phyloP scores from a whole-genome alignment of 257 asterid genomes.

The Capsicum pubescens region DNA sequence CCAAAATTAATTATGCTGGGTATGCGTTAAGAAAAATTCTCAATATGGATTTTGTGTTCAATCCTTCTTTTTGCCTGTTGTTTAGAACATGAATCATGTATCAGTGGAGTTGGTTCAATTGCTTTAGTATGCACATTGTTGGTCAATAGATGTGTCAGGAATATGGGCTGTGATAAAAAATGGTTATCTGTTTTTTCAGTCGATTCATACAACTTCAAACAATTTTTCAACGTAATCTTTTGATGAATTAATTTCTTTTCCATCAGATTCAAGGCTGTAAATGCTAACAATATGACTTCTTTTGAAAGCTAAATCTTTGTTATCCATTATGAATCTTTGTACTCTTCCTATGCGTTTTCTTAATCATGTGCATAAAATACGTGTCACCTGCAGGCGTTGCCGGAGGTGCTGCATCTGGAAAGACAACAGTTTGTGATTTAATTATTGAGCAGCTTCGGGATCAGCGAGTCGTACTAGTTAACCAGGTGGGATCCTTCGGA shows the following conservation, averaged over 20 bases:
- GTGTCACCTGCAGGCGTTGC: slow-evolving; percentile 74
- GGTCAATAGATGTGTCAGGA: slow-evolving; percentile 1
- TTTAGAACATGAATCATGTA: neutral
- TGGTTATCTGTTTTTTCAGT: slow-evolving; percentile 19
- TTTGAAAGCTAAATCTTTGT: neutral
- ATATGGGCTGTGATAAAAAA: neutral
- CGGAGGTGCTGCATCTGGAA: slow-evolving; percentile 99
- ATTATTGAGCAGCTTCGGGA: slow-evolving; percentile 95
- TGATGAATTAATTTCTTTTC: neutral
- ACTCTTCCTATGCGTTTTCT: neutral
- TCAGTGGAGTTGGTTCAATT: neutral
- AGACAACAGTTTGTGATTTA: slow-evolving; percentile 98
- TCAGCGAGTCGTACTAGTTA: slow-evolving; percentile 98
- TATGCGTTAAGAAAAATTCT: neutral
- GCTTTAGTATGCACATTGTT: neutral
- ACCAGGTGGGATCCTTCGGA: slow-evolving; percentile 61
- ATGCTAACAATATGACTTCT: neutral
- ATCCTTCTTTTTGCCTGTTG: slow-evolving; percentile 2
- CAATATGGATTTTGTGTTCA: neutral
- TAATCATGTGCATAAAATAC: slow-evolving; percentile 15
- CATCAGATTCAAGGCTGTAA: slow-evolving; percentile 4
- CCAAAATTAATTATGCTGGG: slow-evolving; percentile 20
- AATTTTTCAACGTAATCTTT: neutral
- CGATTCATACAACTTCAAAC: neutral
- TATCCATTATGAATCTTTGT: neutral